Percentiles rank a stretch among this genome's conserved stretches.
These are phyloP conservation scores for Tinospora cordifolia DNA, from an alignment of 164 flowering plant genomes.

Conservation along the genomic window DNA sequence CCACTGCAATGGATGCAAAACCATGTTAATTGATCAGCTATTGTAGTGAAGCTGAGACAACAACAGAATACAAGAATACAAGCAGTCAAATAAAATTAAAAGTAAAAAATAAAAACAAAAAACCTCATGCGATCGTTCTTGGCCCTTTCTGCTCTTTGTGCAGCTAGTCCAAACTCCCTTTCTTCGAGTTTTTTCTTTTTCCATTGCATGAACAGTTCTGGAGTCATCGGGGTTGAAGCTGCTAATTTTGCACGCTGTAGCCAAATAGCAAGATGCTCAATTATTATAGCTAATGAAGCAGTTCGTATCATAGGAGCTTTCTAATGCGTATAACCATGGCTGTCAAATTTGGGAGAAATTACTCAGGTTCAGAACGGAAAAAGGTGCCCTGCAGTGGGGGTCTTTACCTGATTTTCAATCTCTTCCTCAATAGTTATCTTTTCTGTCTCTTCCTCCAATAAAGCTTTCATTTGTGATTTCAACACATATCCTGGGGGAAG, in stretches of 20 bases:
- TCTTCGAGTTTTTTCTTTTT: slow-evolving; percentile 77
- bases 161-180: slow-evolving; percentile 77
- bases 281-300: slow-evolving; percentile 3
- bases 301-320: neutral
- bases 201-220: slow-evolving; percentile 85
- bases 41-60: neutral
- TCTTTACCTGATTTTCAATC: slow-evolving; percentile 81
- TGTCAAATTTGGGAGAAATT: neutral
- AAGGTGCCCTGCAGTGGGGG: neutral
- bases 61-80: neutral
- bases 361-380: neutral
- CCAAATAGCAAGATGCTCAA: slow-evolving; percentile 8
- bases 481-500: slow-evolving; percentile 93
- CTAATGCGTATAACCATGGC: neutral
- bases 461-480: slow-evolving; percentile 97
- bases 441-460: slow-evolving; percentile 77
- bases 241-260: slow-evolving; percentile 72
- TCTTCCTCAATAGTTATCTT: slow-evolving; percentile 84
- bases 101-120: neutral
- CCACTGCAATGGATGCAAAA: slow-evolving; percentile 23
- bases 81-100: too few relatives aligned
- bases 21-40: neutral
- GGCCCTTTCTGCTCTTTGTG: slow-evolving; percentile 77
- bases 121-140: slow-evolving; percentile 91
- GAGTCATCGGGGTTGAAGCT: slow-evolving; percentile 74